Evolutionary conservation across 1,139 yeast genomes (phyloP).

Genomic region (Petasospora rhodanensis): DNA sequence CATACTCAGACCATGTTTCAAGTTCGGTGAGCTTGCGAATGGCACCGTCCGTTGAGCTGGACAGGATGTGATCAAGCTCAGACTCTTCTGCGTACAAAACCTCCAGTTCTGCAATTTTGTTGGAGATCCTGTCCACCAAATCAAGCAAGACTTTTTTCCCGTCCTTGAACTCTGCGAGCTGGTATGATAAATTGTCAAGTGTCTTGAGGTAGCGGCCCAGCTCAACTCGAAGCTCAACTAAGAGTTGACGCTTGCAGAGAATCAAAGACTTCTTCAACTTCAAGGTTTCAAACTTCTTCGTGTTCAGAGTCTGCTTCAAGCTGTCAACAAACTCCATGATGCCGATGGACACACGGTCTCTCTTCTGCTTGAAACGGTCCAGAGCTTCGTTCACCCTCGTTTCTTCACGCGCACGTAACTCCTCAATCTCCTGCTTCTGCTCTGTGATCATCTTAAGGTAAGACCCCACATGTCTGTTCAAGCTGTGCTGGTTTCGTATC

Average conservation of each 20-base stretch:
- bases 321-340: constrained; percentile 39
- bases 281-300: constrained; percentile 42
- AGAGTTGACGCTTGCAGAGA: constrained; percentile 54
- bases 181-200: constrained; percentile 12
- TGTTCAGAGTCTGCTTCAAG: constrained; percentile 36
- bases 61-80: constrained; percentile 48
- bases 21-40: constrained; percentile 43
- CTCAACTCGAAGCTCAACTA: constrained; percentile 41
- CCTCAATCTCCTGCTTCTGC: constrained; percentile 74
- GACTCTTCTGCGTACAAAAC: constrained; percentile 41
- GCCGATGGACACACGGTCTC: constrained; percentile 35
- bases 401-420: constrained; percentile 53
- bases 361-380: constrained; percentile 29
- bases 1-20: constrained; percentile 50
- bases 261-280: constrained; percentile 37
- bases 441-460: constrained; percentile 83
- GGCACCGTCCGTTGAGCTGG: constrained; percentile 39
- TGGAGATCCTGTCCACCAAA: constrained; percentile 23
- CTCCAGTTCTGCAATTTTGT: constrained; percentile 49
- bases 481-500: constrained; percentile 66
- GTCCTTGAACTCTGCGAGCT: constrained; percentile 12
- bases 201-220: constrained; percentile 27
- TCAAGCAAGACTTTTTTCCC: constrained; percentile 14
- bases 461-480: constrained; percentile 84
- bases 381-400: constrained; percentile 36